A percentile compares a stretch with the other conserved stretches of the same genome.
These are phyloP conservation scores for Helicostylum pulchrum DNA, from an alignment of 192 early-diverging fungal genomes.

Conservation along the genomic window DNA sequence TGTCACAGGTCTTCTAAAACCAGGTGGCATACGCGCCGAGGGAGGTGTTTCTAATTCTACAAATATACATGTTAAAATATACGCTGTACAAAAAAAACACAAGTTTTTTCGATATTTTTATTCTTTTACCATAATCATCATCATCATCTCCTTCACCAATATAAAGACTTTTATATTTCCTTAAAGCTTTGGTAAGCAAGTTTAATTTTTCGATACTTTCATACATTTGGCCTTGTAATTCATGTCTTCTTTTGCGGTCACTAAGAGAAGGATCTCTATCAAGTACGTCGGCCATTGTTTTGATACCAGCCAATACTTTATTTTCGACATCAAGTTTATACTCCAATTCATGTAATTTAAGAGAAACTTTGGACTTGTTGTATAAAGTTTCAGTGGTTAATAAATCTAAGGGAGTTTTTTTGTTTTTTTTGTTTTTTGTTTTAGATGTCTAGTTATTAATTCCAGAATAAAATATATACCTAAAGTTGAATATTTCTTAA, in stretches of 20 bases:
- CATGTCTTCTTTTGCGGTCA: conserved; percentile 53
- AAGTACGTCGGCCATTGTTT: conserved; percentile 58
- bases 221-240: conserved; percentile 51
- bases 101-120: not conserved
- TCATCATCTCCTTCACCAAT: conserved; percentile 74
- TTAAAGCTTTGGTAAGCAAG: conserved; percentile 67
- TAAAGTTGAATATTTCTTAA: conserved; percentile 27
- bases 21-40: conserved; percentile 50
- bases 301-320: conserved; percentile 84
- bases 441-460: not conserved
- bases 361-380: conserved; percentile 68
- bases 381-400: conserved; percentile 65
- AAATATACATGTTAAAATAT: not conserved
- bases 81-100: not conserved
- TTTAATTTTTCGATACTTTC: conserved; percentile 77
- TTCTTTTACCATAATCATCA: conserved; percentile 54
- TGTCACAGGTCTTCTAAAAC: conserved; percentile 65
- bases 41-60: conserved; percentile 43
- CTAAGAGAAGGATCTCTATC: conserved; percentile 48
- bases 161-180: conserved; percentile 85
- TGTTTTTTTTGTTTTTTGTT: not conserved
- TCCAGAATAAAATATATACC: conserved; percentile 14
- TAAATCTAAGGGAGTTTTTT: conserved; percentile 45
- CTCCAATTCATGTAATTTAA: conserved; percentile 83
- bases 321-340: conserved; percentile 93